A percentile compares a stretch with the other conserved stretches of the same genome.
Evolutionary conservation across 2,329 filamentous ascomycete species (phyloP).

Genomic region (Diplodia intermedia): DNA sequence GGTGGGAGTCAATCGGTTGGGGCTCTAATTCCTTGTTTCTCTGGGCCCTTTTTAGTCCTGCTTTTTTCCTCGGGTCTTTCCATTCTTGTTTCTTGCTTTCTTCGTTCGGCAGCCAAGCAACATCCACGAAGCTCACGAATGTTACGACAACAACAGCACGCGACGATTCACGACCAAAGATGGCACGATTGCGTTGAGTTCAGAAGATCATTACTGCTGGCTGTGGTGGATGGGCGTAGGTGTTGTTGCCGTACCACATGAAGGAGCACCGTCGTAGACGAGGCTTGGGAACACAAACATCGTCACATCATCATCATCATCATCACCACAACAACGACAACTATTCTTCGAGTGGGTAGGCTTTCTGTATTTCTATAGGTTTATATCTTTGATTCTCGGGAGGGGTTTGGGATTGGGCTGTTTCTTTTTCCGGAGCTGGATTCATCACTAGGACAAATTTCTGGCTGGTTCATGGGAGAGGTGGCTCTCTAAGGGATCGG

Average conservation of each 20-base stretch:
- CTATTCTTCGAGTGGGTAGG: constrained; percentile 22
- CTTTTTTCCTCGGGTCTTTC: neutral
- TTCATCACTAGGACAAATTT: neutral
- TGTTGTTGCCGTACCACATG: constrained; percentile 24
- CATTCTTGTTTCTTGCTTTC: neutral
- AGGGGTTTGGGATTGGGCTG: neutral
- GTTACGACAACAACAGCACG: constrained; percentile 30
- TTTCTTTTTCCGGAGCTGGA: constrained; percentile 4
- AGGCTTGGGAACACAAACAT: constrained; percentile 1
- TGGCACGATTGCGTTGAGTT: constrained; percentile 16
- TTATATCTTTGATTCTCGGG: constrained; percentile 13
- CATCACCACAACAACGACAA: constrained; percentile 17
- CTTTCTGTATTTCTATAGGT: constrained; percentile 24
- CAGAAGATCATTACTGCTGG: constrained; percentile 8
- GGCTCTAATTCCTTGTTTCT: constrained; percentile 7
- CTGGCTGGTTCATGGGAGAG: constrained; percentile 13
- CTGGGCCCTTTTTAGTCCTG: neutral
- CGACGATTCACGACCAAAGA: constrained; percentile 29
- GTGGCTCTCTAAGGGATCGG: constrained; percentile 16
- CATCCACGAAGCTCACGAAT: constrained; percentile 30
- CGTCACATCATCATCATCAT: constrained; percentile 7
- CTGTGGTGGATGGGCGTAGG: neutral
- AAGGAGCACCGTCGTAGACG: constrained; percentile 15
- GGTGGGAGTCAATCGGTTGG: constrained; percentile 24
- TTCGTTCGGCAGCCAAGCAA: constrained; percentile 17